Evolutionary conservation across 208 protist genomes (phyloP).

Genomic region (Blechomonas ayalai): DNA sequence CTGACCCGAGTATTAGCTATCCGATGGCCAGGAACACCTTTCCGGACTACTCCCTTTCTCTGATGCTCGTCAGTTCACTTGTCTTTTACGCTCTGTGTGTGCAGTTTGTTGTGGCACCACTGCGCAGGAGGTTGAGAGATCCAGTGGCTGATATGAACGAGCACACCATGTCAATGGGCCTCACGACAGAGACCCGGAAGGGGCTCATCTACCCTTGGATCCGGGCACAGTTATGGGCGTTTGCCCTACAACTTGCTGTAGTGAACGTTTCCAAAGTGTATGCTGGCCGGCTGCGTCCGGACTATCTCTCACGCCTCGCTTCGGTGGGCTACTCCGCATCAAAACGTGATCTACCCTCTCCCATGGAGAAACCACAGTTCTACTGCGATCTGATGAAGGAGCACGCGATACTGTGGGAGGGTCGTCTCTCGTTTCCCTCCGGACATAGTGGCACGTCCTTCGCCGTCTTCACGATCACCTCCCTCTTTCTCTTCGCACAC

Average conservation of each 20-base stretch:
- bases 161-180: neutral
- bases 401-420: slow-evolving; percentile 40
- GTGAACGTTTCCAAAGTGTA: slow-evolving; percentile 55
- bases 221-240: slow-evolving; percentile 37
- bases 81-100: slow-evolving; percentile 34
- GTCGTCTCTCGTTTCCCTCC: slow-evolving; percentile 85
- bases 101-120: slow-evolving; percentile 16
- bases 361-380: slow-evolving; percentile 25
- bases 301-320: slow-evolving; percentile 69
- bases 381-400: slow-evolving; percentile 46
- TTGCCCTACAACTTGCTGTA: slow-evolving; percentile 23
- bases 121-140: slow-evolving; percentile 6
- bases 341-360: slow-evolving; percentile 9
- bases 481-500: slow-evolving; percentile 64
- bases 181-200: neutral
- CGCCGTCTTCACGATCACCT: slow-evolving; percentile 46
- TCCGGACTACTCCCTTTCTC: slow-evolving; percentile 37
- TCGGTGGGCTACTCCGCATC: slow-evolving; percentile 30
- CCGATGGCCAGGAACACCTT: slow-evolving; percentile 42
- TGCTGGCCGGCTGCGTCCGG: slow-evolving; percentile 87
- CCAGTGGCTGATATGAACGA: neutral
- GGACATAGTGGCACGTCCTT: slow-evolving; percentile 89
- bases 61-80: slow-evolving; percentile 27
- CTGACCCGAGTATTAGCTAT: slow-evolving; percentile 58
- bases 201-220: slow-evolving; percentile 54